These are phyloP conservation scores for Stevia rebaudiana DNA, from an alignment of 140 eudicot genomes.

Conservation along the genomic window DNA sequence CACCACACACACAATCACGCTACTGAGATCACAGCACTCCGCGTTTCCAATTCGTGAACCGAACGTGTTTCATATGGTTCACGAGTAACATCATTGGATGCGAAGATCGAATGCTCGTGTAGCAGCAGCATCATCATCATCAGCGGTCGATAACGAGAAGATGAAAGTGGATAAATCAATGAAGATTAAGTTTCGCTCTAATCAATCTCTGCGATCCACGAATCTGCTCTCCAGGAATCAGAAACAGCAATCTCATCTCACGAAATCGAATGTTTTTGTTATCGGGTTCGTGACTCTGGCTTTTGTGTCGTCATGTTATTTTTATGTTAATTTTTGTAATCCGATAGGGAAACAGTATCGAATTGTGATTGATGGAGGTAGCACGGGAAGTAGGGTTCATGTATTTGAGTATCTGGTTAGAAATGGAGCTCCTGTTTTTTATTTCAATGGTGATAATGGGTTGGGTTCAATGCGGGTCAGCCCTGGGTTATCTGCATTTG, in stretches of 20 bases:
- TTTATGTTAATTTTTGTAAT: conserved; percentile 11
- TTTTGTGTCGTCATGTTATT: conserved; percentile 21
- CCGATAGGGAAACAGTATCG: conserved; percentile 21
- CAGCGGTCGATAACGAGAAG: conserved; percentile 2
- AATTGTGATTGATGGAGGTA: conserved; percentile 85
- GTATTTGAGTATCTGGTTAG: conserved; percentile 51
- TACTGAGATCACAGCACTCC: conserved; percentile 3
- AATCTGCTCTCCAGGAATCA: conserved; percentile 40
- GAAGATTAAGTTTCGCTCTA: conserved; percentile 40
- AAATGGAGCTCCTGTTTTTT: conserved; percentile 39
- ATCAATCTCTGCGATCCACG: conserved; percentile 37
- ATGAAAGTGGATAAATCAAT: conserved; percentile 43
- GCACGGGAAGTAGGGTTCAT: conserved; percentile 79
- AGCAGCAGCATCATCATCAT: conserved; percentile 15
- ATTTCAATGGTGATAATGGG: conserved; percentile 50
- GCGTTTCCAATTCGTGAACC: conserved; percentile 6
- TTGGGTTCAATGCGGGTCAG: conserved; percentile 60
- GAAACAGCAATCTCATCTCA: conserved; percentile 1
- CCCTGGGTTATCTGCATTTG: conserved; percentile 77
- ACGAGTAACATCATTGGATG: conserved; percentile 42
- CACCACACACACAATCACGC: no score
- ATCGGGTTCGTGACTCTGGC: conserved; percentile 21
- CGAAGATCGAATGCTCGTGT: conserved; percentile 72
- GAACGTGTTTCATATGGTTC: conserved; percentile 38
- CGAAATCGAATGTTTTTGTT: conserved; percentile 29